Percentiles rank a stretch among this genome's conserved stretches.
These are phyloP conservation scores for Pleomassaria siparia DNA, from an alignment of 2,329 filamentous ascomycete species.

Conservation along the genomic window DNA sequence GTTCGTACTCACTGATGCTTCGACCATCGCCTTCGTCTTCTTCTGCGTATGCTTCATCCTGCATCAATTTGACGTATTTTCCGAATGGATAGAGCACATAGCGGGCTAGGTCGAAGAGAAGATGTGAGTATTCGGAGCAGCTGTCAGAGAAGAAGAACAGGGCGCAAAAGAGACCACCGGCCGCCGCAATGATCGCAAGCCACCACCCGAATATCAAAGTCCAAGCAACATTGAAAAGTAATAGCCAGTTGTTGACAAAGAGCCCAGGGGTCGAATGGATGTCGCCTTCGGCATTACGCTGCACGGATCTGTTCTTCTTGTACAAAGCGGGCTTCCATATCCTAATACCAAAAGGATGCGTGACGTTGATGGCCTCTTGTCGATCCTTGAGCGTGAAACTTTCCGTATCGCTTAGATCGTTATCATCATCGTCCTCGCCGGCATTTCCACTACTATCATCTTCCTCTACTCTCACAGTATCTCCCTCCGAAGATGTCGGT, in stretches of 20 bases:
- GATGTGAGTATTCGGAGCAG: constrained; percentile 79
- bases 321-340: constrained; percentile 99
- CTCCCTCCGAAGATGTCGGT: constrained; percentile 38
- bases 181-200: constrained; percentile 75
- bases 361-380: constrained; percentile 97
- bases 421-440: constrained; percentile 67
- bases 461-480: constrained; percentile 40
- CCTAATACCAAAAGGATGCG: constrained; percentile 96
- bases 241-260: constrained; percentile 78
- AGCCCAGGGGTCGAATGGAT: constrained; percentile 94
- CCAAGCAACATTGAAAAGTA: constrained; percentile 89
- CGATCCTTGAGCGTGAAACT: constrained; percentile 97
- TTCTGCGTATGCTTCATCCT: constrained; percentile 90
- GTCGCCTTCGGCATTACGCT: constrained; percentile 93
- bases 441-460: constrained; percentile 51
- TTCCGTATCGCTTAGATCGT: constrained; percentile 83
- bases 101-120: constrained; percentile 78
- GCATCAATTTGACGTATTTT: constrained; percentile 89
- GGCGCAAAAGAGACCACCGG: constrained; percentile 77
- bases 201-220: constrained; percentile 94
- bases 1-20: constrained; percentile 97
- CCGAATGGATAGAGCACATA: constrained; percentile 97
- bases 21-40: constrained; percentile 95
- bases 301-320: constrained; percentile 95
- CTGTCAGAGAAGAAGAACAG: constrained; percentile 76